phyloP scores from a whole-genome alignment of 306 rosid species.

The Vigna unguiculata region DNA sequence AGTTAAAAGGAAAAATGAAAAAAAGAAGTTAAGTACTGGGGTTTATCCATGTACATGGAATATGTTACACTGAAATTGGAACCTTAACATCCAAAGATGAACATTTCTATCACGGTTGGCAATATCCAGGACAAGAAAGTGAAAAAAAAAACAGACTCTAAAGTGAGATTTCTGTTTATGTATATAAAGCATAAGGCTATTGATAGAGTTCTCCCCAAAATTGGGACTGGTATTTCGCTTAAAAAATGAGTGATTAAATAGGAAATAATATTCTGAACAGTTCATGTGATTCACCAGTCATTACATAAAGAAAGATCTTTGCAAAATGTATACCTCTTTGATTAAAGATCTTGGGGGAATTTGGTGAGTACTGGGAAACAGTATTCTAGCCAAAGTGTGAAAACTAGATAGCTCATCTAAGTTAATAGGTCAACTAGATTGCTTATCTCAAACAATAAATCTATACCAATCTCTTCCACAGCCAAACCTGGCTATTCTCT shows the following conservation, averaged over 20 bases:
- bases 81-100: background rate
- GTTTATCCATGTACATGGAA: constrained; percentile 9
- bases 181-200: background rate
- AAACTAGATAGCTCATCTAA: constrained; percentile 14
- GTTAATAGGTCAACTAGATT: constrained; percentile 1
- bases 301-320: constrained; percentile 33
- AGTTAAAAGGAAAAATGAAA: background rate
- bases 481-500: constrained; percentile 30
- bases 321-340: constrained; percentile 12
- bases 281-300: background rate
- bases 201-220: constrained; percentile 11
- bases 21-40: background rate
- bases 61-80: background rate
- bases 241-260: constrained; percentile 29
- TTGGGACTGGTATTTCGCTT: constrained; percentile 23
- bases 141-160: background rate
- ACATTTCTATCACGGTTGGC: constrained; percentile 12
- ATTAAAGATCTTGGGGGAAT: constrained; percentile 16
- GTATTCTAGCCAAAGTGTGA: constrained; percentile 7
- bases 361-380: background rate
- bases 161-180: constrained; percentile 29
- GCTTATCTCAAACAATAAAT: constrained; percentile 22
- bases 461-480: constrained; percentile 27
- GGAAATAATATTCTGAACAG: constrained; percentile 10
- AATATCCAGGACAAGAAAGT: constrained; percentile 2